These are phyloP conservation scores for Vaccinium macrocarpon DNA, from an alignment of 148 eudicot genomes.

Conservation along the genomic window DNA sequence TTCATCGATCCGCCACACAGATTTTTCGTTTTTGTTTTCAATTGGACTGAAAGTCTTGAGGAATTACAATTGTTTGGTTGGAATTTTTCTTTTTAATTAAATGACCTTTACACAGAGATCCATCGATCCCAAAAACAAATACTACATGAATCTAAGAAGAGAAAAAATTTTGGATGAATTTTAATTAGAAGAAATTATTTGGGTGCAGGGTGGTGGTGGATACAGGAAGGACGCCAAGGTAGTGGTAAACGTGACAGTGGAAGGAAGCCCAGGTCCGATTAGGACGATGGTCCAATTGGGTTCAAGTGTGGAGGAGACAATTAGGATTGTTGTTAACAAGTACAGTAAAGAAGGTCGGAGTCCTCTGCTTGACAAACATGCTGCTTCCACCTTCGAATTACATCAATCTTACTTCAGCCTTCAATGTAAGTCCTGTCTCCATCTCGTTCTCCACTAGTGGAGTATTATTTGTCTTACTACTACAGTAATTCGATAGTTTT, in stretches of 20 bases:
- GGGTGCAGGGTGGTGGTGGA: constrained; percentile 28
- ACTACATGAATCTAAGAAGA: no score
- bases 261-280: constrained; percentile 84
- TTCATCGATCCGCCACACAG: not conserved
- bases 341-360: constrained; percentile 69
- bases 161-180: no score
- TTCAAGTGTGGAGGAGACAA: constrained; percentile 74
- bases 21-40: not conserved
- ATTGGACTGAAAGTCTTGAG: not conserved
- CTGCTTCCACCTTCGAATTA: constrained; percentile 49
- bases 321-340: constrained; percentile 55
- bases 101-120: no score
- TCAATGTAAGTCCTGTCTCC: constrained; percentile 42
- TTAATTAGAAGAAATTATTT: not conserved
- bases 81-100: no score
- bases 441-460: no score
- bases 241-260: constrained; percentile 76
- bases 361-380: constrained; percentile 47
- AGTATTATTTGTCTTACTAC: no score
- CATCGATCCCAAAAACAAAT: no score
- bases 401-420: constrained; percentile 84
- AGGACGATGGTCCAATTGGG: constrained; percentile 70
- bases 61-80: no score
- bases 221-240: constrained; percentile 72
- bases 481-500: no score